Percentiles rank a stretch among this genome's conserved stretches.
These are phyloP conservation scores for Turritis glabra DNA, from an alignment of 345 rosid genomes.

Conservation along the genomic window DNA sequence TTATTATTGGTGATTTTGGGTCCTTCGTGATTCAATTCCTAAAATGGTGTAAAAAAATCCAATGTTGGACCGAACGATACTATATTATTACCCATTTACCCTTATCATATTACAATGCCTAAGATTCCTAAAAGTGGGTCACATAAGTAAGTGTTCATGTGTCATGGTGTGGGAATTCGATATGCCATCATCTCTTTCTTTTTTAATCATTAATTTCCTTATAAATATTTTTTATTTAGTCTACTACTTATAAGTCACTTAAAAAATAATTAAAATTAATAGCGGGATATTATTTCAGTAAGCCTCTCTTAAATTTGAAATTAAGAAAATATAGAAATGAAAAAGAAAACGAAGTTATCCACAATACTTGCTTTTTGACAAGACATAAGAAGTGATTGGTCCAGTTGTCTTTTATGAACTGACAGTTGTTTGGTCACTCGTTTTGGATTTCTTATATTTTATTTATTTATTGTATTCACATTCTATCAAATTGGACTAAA, in stretches of 20 bases:
- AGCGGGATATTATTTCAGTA: neutral
- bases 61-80: neutral
- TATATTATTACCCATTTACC: neutral
- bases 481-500: neutral
- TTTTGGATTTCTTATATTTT: neutral
- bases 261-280: neutral
- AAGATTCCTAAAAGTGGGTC: constrained; percentile 32
- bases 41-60: constrained; percentile 11
- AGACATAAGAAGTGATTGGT: constrained; percentile 40
- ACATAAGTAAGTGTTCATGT: constrained; percentile 22
- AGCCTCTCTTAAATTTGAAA: neutral
- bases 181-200: neutral
- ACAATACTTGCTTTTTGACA: constrained; percentile 20
- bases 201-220: neutral
- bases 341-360: constrained; percentile 27
- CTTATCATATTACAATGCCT: neutral
- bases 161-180: constrained; percentile 11
- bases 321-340: neutral
- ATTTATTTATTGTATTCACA: neutral
- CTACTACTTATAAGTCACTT: neutral
- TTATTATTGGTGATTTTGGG: constrained; percentile 2
- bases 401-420: constrained; percentile 38
- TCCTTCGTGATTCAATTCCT: constrained; percentile 4
- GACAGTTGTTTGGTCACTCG: constrained; percentile 43
- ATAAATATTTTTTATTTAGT: neutral